Evolutionary conservation across 1,139 yeast species (phyloP).

Genomic region (Candida sp.): DNA sequence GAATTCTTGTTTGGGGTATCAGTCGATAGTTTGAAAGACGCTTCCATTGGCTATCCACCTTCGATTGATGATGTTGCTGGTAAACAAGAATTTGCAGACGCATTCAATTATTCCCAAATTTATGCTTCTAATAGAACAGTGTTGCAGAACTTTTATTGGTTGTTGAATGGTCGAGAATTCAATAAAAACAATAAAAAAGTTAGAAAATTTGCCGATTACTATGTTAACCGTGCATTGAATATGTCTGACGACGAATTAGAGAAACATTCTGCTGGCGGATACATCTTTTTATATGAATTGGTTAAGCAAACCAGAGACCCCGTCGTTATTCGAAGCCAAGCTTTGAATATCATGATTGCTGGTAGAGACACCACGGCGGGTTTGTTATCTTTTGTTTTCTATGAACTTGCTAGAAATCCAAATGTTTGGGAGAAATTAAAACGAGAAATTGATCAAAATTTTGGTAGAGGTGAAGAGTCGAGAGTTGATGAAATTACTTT

Average conservation of each 20-base stretch:
- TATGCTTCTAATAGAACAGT: conserved; percentile 34
- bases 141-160: conserved; percentile 31
- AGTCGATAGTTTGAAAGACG: conserved; percentile 30
- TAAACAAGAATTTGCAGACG: conserved; percentile 39
- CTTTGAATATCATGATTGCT: conserved; percentile 49
- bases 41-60: conserved; percentile 10
- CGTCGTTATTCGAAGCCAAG: conserved; percentile 46
- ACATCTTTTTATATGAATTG: conserved; percentile 36
- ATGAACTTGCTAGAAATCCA: conserved; percentile 44
- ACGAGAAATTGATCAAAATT: conserved; percentile 27
- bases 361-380: conserved; percentile 62
- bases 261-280: conserved; percentile 18
- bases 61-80: conserved; percentile 30
- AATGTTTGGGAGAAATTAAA: conserved; percentile 35
- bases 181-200: conserved; percentile 22
- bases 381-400: conserved; percentile 44
- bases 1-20: conserved; percentile 60
- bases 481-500: conserved; percentile 28
- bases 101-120: conserved; percentile 40
- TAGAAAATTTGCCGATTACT: conserved; percentile 29
- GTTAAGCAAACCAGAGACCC: conserved; percentile 50
- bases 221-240: conserved; percentile 26
- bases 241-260: conserved; percentile 29
- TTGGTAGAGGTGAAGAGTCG: conserved; percentile 29
- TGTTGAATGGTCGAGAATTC: conserved; percentile 31